Conservation (phyloP, 2,329 filamentous ascomycete genomes). For the Cryphonectria radicalis region DNA sequence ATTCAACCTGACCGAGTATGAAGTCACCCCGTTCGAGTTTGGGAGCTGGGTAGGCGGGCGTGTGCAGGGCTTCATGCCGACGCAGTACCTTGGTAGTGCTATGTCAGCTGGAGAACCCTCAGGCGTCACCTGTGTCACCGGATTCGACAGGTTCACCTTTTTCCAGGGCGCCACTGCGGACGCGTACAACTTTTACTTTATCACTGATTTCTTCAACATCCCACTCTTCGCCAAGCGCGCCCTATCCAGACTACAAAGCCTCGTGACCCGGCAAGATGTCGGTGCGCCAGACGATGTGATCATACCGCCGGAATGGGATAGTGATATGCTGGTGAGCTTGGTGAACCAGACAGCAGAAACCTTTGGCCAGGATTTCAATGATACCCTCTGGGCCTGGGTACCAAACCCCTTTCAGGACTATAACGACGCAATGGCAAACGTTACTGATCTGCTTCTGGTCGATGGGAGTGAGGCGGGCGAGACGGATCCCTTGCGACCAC, state of each 20-base stretch:
- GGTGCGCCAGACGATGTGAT: neutral
- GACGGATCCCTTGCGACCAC: slow-evolving; percentile 36
- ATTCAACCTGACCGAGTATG: slow-evolving; percentile 40
- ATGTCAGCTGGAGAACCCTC: slow-evolving; percentile 34
- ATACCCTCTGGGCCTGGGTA: slow-evolving; percentile 38
- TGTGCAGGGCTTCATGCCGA: slow-evolving; percentile 38
- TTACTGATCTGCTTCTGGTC: slow-evolving; percentile 35
- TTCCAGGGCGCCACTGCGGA: slow-evolving; percentile 38
- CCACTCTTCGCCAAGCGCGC: slow-evolving; percentile 20
- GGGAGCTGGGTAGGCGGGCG: slow-evolving; percentile 39
- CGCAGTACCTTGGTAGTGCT: slow-evolving; percentile 36
- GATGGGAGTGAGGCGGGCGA: slow-evolving; percentile 41
- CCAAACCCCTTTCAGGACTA: slow-evolving; percentile 40
- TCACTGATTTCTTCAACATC: slow-evolving; percentile 36
- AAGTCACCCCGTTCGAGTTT: slow-evolving; percentile 41
- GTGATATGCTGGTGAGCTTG: slow-evolving; percentile 22
- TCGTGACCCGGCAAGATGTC: neutral
- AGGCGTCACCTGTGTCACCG: slow-evolving; percentile 37
- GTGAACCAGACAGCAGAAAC: slow-evolving; percentile 33
- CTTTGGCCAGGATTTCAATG: slow-evolving; percentile 38
- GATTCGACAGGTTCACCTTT: slow-evolving; percentile 40
- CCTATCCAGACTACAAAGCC: neutral
- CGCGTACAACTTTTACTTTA: slow-evolving; percentile 37
- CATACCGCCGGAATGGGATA: neutral
- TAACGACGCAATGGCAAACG: slow-evolving; percentile 34